Evolutionary conservation across 1,284 basidiomycete species (phyloP), one percentile per base, ranked within the genome.

Genomic region (Naganishia liquefaciens): DNA sequence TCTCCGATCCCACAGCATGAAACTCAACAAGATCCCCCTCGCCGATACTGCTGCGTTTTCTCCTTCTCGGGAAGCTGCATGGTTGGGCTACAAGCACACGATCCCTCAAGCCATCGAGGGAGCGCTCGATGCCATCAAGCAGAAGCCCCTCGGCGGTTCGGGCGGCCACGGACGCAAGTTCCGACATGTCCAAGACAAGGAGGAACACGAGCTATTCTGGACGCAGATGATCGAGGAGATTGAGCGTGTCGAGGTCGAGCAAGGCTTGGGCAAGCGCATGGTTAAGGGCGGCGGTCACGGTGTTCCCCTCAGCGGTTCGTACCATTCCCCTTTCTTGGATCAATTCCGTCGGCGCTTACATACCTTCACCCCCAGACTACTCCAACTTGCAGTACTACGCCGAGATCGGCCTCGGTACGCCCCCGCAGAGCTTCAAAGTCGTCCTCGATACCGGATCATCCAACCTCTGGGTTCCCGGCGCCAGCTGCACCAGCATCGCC

Each of bases 371-470:
- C 17, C 62, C 69, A 86, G 94, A 99, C 83, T 99, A 93, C 82
- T 87, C 96, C 86, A 98, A 98, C 76, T 94, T 95, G 30, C 95
- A 99, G 80, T 98, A 99, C 82, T 99, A 86, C 77, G 85, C 93
- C 42, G 90, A 94, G 71, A 95, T 99, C 70, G 79, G 82, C 11
- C 78, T 99, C 63, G 95, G 82, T 28, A 80, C 76, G 7, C 79
- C 79, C 11, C 71, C 73, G 0, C 84, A 86, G 74, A 64, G 73
- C 39, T 83, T 86, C 72, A 78, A 80, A 65, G 81, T 85, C 53
- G 81, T 85, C 47, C 78, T 85, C 60, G 84, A 85, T 74, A 85
- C 84, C 28, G 84, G 84, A 28, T 85, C 84, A 21, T 80, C 84
- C 46, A 84, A 85, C 75, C 74, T 85, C 1, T 79, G 77, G 79